A percentile compares a stretch with the other conserved stretches of the same genome.
Conservation (phyloP, 106 monocot species). For the Iris macrosiphon region DNA sequence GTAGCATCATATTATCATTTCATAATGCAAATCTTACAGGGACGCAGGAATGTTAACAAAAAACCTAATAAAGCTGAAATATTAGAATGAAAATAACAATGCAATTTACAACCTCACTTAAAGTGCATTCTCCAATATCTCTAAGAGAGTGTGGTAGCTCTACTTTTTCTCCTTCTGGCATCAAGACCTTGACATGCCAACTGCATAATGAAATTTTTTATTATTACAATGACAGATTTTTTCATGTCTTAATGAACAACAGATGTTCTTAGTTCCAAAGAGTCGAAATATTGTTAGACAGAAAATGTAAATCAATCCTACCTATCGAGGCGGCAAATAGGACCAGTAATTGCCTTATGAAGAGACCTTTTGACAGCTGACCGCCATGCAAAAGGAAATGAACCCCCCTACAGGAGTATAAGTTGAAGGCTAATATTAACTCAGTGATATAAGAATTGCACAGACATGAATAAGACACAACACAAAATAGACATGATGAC, state of each 20-base stretch:
- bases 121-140: slow-evolving; percentile 14
- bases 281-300: not conserved
- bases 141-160: slow-evolving; percentile 57
- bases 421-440: not conserved
- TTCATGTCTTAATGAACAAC: no score
- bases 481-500: no score
- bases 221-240: no score
- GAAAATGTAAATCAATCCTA: slow-evolving; percentile 8
- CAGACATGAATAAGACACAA: no score
- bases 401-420: slow-evolving; percentile 61
- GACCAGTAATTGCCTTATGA: slow-evolving; percentile 42
- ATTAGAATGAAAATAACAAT: no score
- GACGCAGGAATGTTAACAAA: no score
- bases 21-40: no score
- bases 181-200: slow-evolving; percentile 52
- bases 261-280: not conserved
- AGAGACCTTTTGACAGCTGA: slow-evolving; percentile 70
- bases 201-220: slow-evolving; percentile 37
- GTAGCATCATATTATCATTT: no score
- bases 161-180: slow-evolving; percentile 43
- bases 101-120: slow-evolving; percentile 27
- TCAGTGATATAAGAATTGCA: no score
- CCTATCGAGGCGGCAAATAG: slow-evolving; percentile 85
- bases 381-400: slow-evolving; percentile 93
- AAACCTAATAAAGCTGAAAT: no score